A percentile compares a stretch with the other conserved stretches of the same genome.
phyloP scores from a whole-genome alignment of 108 stramenopile species.

The Asterionellopsis glacialis region DNA sequence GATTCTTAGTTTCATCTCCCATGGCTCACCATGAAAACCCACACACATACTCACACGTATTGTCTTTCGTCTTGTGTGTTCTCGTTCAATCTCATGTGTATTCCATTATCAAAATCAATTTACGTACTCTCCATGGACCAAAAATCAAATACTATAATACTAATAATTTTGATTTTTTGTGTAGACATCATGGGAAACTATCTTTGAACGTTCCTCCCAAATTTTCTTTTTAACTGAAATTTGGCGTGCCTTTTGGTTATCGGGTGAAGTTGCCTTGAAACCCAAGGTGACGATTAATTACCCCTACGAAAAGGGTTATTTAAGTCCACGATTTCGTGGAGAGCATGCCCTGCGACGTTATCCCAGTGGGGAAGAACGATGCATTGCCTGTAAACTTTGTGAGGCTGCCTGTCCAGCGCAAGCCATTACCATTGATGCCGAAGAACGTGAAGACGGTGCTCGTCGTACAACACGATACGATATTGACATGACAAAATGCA shows the following conservation, averaged over 20 bases:
- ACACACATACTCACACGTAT: no score
- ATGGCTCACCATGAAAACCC: no score
- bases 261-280: conserved; percentile 72
- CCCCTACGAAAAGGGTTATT: conserved; percentile 95
- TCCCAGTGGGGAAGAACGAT: conserved; percentile 98
- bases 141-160: not conserved
- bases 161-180: not conserved
- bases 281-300: conserved; percentile 98
- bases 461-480: conserved; percentile 98
- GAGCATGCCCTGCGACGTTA: conserved; percentile 98
- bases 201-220: conserved; percentile 80
- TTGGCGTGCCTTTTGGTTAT: conserved; percentile 75
- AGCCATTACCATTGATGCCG: conserved; percentile 99
- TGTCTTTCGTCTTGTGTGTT: no score
- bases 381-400: conserved; percentile 99
- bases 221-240: conserved; percentile 93
- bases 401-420: conserved; percentile 99
- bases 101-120: not conserved
- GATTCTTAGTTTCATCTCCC: not conserved
- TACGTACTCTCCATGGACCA: not conserved
- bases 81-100: not conserved
- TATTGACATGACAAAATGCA: conserved; percentile 99
- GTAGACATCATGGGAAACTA: conserved; percentile 77
- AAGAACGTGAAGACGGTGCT: conserved; percentile 90
- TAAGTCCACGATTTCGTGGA: conserved; percentile 97